These are phyloP conservation scores for Alternaria dauci DNA, from an alignment of 2,329 filamentous ascomycete species.

Conservation along the genomic window DNA sequence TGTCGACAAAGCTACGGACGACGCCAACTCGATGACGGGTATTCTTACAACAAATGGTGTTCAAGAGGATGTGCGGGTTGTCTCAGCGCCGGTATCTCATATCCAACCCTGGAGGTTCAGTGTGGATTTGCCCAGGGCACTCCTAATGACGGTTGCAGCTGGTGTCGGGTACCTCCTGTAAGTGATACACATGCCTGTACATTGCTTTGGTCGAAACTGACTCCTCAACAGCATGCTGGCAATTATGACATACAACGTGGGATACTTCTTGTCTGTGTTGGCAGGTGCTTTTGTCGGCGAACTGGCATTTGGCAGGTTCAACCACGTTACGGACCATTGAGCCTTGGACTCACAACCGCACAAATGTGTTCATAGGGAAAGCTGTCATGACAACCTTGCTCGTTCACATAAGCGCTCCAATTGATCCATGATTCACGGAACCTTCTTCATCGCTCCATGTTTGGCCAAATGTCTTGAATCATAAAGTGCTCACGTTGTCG, in stretches of 20 bases:
- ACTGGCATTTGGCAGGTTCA: constrained; percentile 76
- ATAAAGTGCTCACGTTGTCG: background rate
- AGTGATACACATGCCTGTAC: constrained; percentile 52
- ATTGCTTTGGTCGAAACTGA: constrained; percentile 25
- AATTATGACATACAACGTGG: constrained; percentile 88
- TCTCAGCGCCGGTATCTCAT: constrained; percentile 64
- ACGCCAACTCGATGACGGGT: constrained; percentile 67
- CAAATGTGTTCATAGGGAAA: background rate
- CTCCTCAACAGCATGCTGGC: constrained; percentile 76
- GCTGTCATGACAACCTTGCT: background rate
- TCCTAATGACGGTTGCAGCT: constrained; percentile 74
- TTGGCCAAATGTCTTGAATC: background rate
- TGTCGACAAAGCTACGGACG: constrained; percentile 65
- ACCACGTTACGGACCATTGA: constrained; percentile 30
- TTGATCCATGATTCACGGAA: background rate
- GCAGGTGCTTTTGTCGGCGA: constrained; percentile 86
- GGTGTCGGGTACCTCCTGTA: constrained; percentile 86
- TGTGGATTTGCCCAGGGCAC: constrained; percentile 77
- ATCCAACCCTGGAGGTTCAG: constrained; percentile 80
- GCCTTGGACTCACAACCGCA: background rate
- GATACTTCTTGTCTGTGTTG: constrained; percentile 83
- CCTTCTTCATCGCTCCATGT: background rate
- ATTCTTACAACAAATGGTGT: constrained; percentile 77
- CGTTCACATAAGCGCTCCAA: background rate
- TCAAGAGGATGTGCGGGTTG: constrained; percentile 80